Evolutionary conservation across 345 rosid genomes (phyloP).

Genomic region (Eucalyptus caleyi): DNA sequence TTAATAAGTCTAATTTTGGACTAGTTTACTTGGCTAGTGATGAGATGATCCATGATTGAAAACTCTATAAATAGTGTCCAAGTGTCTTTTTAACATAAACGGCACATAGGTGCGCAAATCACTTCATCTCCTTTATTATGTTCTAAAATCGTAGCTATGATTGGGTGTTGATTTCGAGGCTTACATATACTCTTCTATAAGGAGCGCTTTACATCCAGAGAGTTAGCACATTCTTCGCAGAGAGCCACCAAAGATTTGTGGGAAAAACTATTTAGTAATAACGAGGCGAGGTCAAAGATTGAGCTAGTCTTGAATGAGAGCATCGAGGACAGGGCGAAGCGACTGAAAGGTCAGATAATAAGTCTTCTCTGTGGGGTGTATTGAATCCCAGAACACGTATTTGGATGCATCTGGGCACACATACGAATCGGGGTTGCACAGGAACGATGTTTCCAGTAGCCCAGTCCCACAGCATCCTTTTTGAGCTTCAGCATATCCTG

Average conservation of each 20-base stretch:
- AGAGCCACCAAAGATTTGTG: background rate
- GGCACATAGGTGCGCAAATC: background rate
- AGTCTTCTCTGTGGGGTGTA: constrained; percentile 66
- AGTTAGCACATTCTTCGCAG: background rate
- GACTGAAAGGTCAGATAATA: constrained; percentile 21
- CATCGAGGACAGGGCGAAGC: constrained; percentile 20
- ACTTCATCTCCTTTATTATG: background rate
- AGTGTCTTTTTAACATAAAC: background rate
- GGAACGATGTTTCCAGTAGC: constrained; percentile 31
- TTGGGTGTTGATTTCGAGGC: background rate
- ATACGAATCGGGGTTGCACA: constrained; percentile 56
- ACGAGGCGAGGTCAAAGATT: background rate
- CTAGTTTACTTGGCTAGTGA: background rate
- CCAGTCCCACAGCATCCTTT: constrained; percentile 85
- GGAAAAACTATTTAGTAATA: background rate
- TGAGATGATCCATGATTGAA: background rate
- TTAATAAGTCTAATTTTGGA: background rate
- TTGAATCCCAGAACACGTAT: constrained; percentile 75
- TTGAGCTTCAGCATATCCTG: constrained; percentile 44
- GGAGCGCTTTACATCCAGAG: background rate
- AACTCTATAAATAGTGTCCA: background rate
- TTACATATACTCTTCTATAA: background rate
- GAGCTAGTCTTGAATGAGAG: background rate
- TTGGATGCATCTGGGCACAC: constrained; percentile 58
- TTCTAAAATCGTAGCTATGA: background rate